phyloP scores from a whole-genome alignment of 2,329 filamentous ascomycete genomes.

The Colletotrichum lini region DNA sequence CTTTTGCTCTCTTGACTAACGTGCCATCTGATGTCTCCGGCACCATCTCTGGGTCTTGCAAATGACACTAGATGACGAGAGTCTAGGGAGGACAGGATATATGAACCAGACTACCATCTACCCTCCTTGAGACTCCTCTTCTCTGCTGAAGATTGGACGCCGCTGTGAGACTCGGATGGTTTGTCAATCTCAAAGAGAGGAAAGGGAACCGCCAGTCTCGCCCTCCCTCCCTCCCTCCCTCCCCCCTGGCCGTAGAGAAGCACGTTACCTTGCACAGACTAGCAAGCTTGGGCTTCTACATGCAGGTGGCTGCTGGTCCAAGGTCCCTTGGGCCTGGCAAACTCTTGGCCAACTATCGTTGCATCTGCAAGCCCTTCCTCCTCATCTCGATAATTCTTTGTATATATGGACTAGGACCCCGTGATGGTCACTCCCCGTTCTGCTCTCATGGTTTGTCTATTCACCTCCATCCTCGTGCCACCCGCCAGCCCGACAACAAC shows the following conservation, averaged over 20 bases:
- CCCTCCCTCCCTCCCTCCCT: not conserved
- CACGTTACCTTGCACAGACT: slow-evolving; percentile 2
- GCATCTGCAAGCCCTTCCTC: not conserved
- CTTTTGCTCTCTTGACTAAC: not conserved
- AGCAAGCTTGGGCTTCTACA: slow-evolving; percentile 8
- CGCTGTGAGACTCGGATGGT: slow-evolving; percentile 3
- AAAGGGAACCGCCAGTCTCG: not conserved
- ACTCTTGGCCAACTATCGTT: slow-evolving; percentile 4
- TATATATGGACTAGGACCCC: slow-evolving; percentile 30
- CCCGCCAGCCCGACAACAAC: not conserved
- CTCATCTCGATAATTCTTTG: not conserved
- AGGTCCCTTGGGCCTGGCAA: not conserved
- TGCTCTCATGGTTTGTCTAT: slow-evolving; percentile 26
- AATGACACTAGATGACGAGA: slow-evolving; percentile 8
- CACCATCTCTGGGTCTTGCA: not conserved
- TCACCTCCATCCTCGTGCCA: slow-evolving; percentile 16
- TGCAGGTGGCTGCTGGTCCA: not conserved
- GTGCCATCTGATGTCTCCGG: slow-evolving; percentile 16
- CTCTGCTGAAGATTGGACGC: slow-evolving; percentile 26
- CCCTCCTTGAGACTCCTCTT: slow-evolving; percentile 6
- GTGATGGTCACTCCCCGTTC: slow-evolving; percentile 21
- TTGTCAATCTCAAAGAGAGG: not conserved
- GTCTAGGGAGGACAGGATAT: slow-evolving; percentile 1
- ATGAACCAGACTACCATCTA: slow-evolving; percentile 19
- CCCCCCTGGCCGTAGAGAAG: not conserved